phyloP scores from a whole-genome alignment of 2,329 filamentous ascomycete genomes.

The Aureobasidium lini region DNA sequence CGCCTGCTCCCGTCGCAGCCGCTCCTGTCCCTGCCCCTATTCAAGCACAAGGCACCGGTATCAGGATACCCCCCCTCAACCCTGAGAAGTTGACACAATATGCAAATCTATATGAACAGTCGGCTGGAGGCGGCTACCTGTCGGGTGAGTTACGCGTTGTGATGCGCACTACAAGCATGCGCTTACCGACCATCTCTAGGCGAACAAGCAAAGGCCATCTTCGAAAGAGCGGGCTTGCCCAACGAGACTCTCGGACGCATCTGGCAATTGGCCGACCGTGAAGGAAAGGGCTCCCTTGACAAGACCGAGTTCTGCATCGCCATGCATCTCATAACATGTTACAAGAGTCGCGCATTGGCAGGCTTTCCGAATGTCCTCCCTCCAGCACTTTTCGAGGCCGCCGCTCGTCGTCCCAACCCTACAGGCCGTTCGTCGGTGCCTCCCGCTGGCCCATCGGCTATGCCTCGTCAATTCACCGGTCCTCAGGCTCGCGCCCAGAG shows the following conservation, averaged over 20 bases:
- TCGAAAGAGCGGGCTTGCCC: conserved; percentile 82
- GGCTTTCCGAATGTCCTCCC: conserved; percentile 74
- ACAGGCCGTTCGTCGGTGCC: conserved; percentile 38
- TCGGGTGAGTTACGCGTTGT: conserved; percentile 43
- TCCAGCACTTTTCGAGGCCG: conserved; percentile 81
- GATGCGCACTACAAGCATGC: not conserved
- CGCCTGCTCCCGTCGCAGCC: conserved; percentile 7
- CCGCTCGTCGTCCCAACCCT: conserved; percentile 56
- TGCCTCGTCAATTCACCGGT: conserved; percentile 78
- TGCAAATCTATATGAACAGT: conserved; percentile 81
- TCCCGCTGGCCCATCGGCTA: conserved; percentile 51
- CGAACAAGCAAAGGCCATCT: conserved; percentile 85
- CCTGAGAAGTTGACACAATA: conserved; percentile 89
- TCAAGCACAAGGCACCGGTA: conserved; percentile 37
- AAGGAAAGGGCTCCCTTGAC: conserved; percentile 80
- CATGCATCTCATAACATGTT: conserved; percentile 92
- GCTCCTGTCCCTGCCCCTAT: conserved; percentile 33
- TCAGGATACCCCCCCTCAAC: conserved; percentile 81
- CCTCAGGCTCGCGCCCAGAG: conserved; percentile 51
- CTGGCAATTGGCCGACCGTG: conserved; percentile 90
- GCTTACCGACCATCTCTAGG: conserved; percentile 39
- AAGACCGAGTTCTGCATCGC: conserved; percentile 93
- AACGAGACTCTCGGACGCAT: conserved; percentile 90
- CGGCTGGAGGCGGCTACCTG: conserved; percentile 68
- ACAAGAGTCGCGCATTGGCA: conserved; percentile 75